phyloP scores from a whole-genome alignment of 306 rosid genomes.

The Sesbania bispinosa region DNA sequence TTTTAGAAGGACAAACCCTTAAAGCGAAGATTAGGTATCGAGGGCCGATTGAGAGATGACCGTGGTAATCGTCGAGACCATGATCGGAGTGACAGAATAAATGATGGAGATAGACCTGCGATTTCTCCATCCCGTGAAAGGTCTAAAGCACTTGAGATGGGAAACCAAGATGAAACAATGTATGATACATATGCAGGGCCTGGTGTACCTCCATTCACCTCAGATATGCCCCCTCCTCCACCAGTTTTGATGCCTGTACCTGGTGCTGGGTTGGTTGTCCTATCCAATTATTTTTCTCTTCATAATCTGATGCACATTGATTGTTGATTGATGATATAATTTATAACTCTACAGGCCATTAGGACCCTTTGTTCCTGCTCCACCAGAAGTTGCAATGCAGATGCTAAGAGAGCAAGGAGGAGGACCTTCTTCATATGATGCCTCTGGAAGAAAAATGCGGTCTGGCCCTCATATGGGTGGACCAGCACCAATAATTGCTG shows the following conservation, averaged over 20 bases:
- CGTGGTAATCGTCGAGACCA: conserved; percentile 82
- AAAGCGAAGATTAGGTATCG: conserved; percentile 68
- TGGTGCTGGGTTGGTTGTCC: conserved; percentile 88
- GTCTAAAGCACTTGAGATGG: conserved; percentile 65
- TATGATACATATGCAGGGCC: conserved; percentile 72
- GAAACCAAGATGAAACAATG: conserved; percentile 81
- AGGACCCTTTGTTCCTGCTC: conserved; percentile 99
- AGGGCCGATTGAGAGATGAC: conserved; percentile 80
- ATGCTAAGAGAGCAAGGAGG: conserved; percentile 98
- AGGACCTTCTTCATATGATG: conserved; percentile 86
- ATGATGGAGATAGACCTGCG: conserved; percentile 68
- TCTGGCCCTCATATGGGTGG: conserved; percentile 82
- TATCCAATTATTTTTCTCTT: background rate
- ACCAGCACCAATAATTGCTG: conserved; percentile 70
- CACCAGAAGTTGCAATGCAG: conserved; percentile 99
- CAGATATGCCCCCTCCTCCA: conserved; percentile 83
- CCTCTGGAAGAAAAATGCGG: conserved; percentile 64
- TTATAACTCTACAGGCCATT: conserved; percentile 65
- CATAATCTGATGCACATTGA: background rate
- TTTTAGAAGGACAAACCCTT: conserved; percentile 76
- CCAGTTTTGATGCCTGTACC: conserved; percentile 99
- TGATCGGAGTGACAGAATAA: conserved; percentile 55
- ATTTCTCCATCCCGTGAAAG: conserved; percentile 62
- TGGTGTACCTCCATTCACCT: conserved; percentile 64
- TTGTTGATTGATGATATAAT: conserved; percentile 14